Evolutionary conservation across 306 rosid genomes (phyloP), one percentile per base, ranked within the genome.

Genomic region (Quercus parvula): DNA sequence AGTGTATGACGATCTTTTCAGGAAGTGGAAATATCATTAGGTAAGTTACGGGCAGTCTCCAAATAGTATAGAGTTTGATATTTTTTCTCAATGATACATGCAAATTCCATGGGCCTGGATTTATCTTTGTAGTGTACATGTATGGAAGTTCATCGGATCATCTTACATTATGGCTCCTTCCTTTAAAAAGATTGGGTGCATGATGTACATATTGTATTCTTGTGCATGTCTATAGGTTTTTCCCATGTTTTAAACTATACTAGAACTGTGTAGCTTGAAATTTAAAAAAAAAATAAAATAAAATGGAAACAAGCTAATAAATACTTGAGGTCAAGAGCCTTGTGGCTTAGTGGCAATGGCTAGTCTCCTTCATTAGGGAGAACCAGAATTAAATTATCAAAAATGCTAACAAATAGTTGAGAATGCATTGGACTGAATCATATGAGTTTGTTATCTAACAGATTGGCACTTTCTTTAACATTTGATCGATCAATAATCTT

Each of bases 1-100:
- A 67, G 44, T 81, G 71, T 90, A 87, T 22, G 85, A 87, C 6
- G 88, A 83, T n/a, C 91, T 90, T 73, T 24, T 87, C 81, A 81
- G 69, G 33, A 91, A 91, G 89, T 82, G 85, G 82, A 88, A 84
- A 77, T 76, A 82, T 54, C 63, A 17, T 7, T 44, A 77, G 84
- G 79, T 75, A 33, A 10, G 54, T 11, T 49, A 12, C 17, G 1
- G 67, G 76, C 57, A 69, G 52, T 64, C 22, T 64, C 70, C 70
- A 15, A 46, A 64, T 25, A 7, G 46, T 1, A 62, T 66, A 19
- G 5, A 17, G 6, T 66, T 66, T 66, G 71, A 66, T 66, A 31
- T 31, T 66, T 31, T 30, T 31, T 5, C 49, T 2, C 31, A 31
- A 4, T 66, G 49, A 30, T 70, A 22, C 54, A 24, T 44, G 54